Conservation (phyloP, 768 basidiomycete genomes). For the Rhodosporidiobolus sp. region DNA sequence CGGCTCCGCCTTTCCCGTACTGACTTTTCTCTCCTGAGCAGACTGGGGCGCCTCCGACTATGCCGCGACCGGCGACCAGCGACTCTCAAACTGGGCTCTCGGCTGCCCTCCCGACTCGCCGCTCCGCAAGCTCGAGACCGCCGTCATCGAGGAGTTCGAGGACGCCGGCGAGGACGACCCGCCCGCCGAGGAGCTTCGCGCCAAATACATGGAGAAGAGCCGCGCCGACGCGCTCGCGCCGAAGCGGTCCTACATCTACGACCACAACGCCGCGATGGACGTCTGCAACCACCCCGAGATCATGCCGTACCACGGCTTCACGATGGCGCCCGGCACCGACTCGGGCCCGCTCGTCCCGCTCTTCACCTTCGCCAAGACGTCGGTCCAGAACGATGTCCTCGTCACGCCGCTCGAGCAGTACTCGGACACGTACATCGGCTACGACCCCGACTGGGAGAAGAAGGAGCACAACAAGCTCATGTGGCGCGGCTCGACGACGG, state of each 20-base stretch:
- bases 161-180: conserved; percentile 8
- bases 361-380: conserved; percentile 83
- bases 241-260: conserved; percentile 47
- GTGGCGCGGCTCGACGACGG: conserved; percentile 95
- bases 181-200: conserved; percentile 18
- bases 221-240: conserved; percentile 10
- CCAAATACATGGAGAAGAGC: conserved; percentile 20
- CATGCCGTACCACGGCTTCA: conserved; percentile 49
- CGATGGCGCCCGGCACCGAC: conserved; percentile 41
- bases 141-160: conserved; percentile 15
- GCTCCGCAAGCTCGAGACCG: conserved; percentile 37
- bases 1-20: neutral
- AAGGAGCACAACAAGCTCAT: conserved; percentile 77
- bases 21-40: conserved; percentile 5
- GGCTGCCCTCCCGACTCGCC: conserved; percentile 45
- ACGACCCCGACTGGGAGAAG: conserved; percentile 86
- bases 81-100: conserved; percentile 44
- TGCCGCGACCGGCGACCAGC: conserved; percentile 18
- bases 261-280: conserved; percentile 47
- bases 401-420: conserved; percentile 98
- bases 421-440: conserved; percentile 70
- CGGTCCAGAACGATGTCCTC: conserved; percentile 81
- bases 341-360: conserved; percentile 52
- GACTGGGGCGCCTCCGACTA: conserved; percentile 43
- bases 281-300: conserved; percentile 49